Conservation (phyloP, 2,329 filamentous ascomycete species). For the Sclerotinia nivalis region DNA sequence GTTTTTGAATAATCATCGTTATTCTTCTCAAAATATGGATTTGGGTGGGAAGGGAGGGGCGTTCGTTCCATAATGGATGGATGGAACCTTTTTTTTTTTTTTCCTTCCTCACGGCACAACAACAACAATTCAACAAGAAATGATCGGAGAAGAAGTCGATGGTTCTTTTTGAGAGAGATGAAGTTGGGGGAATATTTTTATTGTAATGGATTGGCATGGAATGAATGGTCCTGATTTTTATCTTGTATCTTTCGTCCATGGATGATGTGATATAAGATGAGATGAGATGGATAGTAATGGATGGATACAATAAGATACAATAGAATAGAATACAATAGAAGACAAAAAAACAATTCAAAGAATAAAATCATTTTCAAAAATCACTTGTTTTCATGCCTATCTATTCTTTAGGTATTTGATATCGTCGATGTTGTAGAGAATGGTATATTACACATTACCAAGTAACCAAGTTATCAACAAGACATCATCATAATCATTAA, state of each 20-base stretch:
- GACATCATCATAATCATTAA: no score
- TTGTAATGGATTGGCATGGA: background rate
- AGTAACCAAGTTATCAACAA: no score
- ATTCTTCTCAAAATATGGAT: background rate
- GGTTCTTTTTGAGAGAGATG: background rate
- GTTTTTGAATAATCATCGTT: background rate
- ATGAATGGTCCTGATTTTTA: no score
- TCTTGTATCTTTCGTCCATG: background rate
- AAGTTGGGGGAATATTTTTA: background rate
- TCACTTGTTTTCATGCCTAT: no score
- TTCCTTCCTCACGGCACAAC: background rate
- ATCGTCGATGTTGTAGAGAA: no score
- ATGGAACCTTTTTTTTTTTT: background rate
- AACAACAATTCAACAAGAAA: background rate
- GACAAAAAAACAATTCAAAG: no score
- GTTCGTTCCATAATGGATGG: slow-evolving; percentile 6
- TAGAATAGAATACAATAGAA: background rate
- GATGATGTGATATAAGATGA: no score
- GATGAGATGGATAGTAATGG: background rate
- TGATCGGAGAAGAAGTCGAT: background rate
- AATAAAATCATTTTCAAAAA: no score
- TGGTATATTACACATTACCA: no score
- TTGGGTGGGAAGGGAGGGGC: background rate
- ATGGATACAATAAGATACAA: background rate
- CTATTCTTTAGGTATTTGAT: no score